Evolutionary conservation across 148 eudicot genomes (phyloP).

Genomic region (Drosera capensis): DNA sequence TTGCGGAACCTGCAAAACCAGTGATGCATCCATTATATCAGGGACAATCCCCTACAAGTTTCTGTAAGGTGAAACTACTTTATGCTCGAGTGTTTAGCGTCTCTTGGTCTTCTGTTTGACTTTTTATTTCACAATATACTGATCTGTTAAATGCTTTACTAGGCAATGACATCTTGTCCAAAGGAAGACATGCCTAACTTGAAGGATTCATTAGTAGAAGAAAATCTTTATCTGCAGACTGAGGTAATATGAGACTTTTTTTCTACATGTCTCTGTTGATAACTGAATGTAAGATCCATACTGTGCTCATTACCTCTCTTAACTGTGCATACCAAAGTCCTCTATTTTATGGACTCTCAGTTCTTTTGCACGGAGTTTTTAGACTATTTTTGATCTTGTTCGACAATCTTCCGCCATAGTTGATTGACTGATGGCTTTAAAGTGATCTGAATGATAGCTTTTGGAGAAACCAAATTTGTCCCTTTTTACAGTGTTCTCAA

Average conservation of each 20-base stretch:
- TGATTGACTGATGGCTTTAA: too few species aligned
- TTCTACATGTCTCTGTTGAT: neutral
- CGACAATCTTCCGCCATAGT: too few species aligned
- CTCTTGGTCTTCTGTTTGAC: neutral
- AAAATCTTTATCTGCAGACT: constrained; percentile 69
- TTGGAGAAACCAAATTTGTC: too few species aligned
- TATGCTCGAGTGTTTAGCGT: neutral
- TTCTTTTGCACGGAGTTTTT: too few species aligned
- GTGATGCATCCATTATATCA: constrained; percentile 60
- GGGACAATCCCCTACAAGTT: constrained; percentile 33
- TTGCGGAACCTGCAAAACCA: constrained; percentile 43
- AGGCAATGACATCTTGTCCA: constrained; percentile 95
- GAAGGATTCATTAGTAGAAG: constrained; percentile 59
- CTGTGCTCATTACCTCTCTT: too few species aligned
- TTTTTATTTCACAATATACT: neutral
- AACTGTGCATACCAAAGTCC: too few species aligned
- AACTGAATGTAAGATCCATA: too few species aligned
- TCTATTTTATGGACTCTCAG: too few species aligned
- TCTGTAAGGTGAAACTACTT: constrained; percentile 40
- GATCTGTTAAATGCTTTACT: constrained; percentile 1
- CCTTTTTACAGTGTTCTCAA: too few species aligned
- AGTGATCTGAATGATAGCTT: too few species aligned
- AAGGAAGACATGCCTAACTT: constrained; percentile 55
- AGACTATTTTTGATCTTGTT: too few species aligned
- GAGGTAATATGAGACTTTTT: constrained; percentile 38